Evolutionary conservation across 169 alveolate genomes (phyloP).

Genomic region (Cryptosporidium felis): DNA sequence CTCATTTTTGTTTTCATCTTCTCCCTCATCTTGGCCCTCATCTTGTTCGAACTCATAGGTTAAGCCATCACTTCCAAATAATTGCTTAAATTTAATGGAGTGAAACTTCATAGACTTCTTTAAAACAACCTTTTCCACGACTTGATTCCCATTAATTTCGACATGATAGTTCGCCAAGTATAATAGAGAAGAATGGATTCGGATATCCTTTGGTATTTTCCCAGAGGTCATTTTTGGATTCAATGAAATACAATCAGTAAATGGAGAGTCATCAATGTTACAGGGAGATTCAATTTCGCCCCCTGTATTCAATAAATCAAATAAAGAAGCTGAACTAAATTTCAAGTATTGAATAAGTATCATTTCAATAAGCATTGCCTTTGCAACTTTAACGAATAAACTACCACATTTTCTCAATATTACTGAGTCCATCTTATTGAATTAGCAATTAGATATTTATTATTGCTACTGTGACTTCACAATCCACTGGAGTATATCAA

Average conservation of each 20-base stretch:
- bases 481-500: no score
- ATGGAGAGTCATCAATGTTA: neutral
- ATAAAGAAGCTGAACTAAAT: no score
- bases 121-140: neutral
- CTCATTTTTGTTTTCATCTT: neutral
- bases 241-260: slow-evolving; percentile 32
- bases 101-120: slow-evolving; percentile 4
- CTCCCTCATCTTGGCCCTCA: neutral
- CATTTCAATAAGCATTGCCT: no score
- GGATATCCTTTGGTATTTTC: neutral
- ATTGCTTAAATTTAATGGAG: neutral
- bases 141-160: neutral
- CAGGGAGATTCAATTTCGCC: slow-evolving; percentile 19
- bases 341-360: no score
- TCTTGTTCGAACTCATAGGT: neutral
- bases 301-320: neutral
- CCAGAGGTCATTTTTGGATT: neutral
- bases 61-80: neutral
- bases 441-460: no score
- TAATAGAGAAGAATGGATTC: slow-evolving; percentile 36
- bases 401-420: no score
- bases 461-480: no score
- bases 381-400: no score
- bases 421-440: no score
- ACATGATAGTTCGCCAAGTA: slow-evolving; percentile 14